Evolutionary conservation across 495 filamentous ascomycete species (phyloP), one percentile per base, ranked within the genome.

Genomic region (Penicillium ochrochloron): DNA sequence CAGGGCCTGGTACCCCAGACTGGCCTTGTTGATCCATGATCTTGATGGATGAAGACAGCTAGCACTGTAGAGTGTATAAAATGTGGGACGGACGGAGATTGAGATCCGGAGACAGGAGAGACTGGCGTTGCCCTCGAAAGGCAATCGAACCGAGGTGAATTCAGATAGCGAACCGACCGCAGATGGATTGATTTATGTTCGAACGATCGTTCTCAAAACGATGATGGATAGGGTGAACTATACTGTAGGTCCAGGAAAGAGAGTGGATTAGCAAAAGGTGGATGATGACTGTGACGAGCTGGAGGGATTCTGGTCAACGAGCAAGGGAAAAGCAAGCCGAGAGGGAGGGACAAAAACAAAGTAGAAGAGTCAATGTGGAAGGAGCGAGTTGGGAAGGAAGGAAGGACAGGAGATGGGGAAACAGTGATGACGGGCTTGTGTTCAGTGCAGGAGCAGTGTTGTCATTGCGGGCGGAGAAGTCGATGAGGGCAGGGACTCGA

Each of bases 1-100:
- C 80, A 64, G 94, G 92, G 65, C 93, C 93, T 76, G 89, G 87
- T 56, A 90, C 88, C 72, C 88, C 90, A 70, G 87, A 79, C 67
- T 90, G 90, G 71, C 88, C 87, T 76, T 91, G 87, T 79, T 93
- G 92, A 80, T 97, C 93, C 92, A 96, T 97, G 60, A 72, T 80
- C 57, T 65, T 61, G 71, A 72, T 65, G 63, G 68, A 51, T 54
- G 58, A 46, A 44, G 60, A 55, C 42, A 59, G 59, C 42, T 64
- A 63, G 68, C 63, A 65, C 58, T 68, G 69, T 67, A 65, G 53
- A 64, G 59, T 74, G 67, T 74, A 65, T 65, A 65, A 69, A 57
- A 64, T 66, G 66, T 55, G 66, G 50, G 52, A 35, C 27, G 34
- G 59, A 31, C 46, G 61, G 59, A 58, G 19, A 48, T 57, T 25